phyloP scores from a whole-genome alignment of 306 rosid species.

The Albizia julibrissin region DNA sequence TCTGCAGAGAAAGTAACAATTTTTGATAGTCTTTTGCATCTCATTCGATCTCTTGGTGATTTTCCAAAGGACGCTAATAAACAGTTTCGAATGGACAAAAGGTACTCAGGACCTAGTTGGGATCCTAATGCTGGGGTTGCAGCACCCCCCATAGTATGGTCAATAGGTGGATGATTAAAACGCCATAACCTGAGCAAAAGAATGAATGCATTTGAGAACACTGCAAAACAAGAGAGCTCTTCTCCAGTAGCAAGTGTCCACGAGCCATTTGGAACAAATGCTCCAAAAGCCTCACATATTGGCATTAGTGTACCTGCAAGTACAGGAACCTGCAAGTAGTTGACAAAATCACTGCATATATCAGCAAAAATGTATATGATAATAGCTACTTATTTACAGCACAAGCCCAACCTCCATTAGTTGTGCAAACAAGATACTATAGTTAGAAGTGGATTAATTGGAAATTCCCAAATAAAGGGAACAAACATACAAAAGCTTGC shows the following conservation, averaged over 20 bases:
- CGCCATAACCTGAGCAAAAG: slow-evolving; percentile 87
- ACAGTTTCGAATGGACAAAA: slow-evolving; percentile 74
- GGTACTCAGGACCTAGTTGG: slow-evolving; percentile 76
- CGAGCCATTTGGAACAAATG: background rate
- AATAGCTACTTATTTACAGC: slow-evolving; percentile 7
- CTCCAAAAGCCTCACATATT: background rate
- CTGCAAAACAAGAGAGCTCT: slow-evolving; percentile 73
- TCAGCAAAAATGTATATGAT: slow-evolving; percentile 30
- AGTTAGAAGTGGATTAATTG: slow-evolving; percentile 16
- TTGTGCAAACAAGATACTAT: slow-evolving; percentile 4
- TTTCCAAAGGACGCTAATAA: slow-evolving; percentile 56
- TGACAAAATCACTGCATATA: slow-evolving; percentile 34
- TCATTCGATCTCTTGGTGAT: slow-evolving; percentile 56
- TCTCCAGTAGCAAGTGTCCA: slow-evolving; percentile 57
- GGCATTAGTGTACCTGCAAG: slow-evolving; percentile 49
- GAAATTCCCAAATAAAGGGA: slow-evolving; percentile 9
- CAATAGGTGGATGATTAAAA: slow-evolving; percentile 73
- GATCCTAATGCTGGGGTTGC: slow-evolving; percentile 65
- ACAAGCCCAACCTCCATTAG: slow-evolving; percentile 20
- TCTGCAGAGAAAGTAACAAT: slow-evolving; percentile 45
- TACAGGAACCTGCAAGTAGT: slow-evolving; percentile 72
- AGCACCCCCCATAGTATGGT: slow-evolving; percentile 60
- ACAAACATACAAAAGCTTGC: slow-evolving; percentile 1
- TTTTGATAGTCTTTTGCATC: slow-evolving; percentile 59
- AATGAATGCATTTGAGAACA: slow-evolving; percentile 84